A percentile compares a stretch with the other conserved stretches of the same genome.
Conservation (phyloP, 306 rosid species). For the Quercus alba region DNA sequence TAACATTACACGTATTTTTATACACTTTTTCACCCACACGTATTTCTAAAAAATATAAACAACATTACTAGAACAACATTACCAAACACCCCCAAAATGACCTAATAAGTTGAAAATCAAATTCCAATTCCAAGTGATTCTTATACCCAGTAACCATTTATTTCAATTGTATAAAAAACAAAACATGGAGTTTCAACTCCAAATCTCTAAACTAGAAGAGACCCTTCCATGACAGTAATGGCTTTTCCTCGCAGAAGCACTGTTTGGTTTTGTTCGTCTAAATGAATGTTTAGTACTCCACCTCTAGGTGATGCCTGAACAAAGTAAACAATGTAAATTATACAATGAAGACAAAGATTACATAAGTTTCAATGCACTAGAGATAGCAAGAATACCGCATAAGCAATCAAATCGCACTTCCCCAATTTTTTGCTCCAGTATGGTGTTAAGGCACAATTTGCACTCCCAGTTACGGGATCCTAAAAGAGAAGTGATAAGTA, state of each 20-base stretch:
- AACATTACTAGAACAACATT: too few relatives aligned
- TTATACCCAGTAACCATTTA: not conserved
- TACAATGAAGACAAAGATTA: constrained; percentile 1
- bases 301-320: constrained; percentile 77
- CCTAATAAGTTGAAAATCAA: too few relatives aligned
- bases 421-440: constrained; percentile 72
- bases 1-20: too few relatives aligned
- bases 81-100: too few relatives aligned
- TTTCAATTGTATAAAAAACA: not conserved
- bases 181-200: not conserved
- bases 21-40: too few relatives aligned
- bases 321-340: constrained; percentile 2
- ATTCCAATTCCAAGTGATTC: constrained; percentile 16
- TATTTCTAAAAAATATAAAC: too few relatives aligned
- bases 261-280: constrained; percentile 58
- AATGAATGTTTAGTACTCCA: constrained; percentile 53
- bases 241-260: constrained; percentile 73
- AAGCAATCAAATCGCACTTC: constrained; percentile 61
- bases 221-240: constrained; percentile 65
- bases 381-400: constrained; percentile 39
- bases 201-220: constrained; percentile 43
- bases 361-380: not conserved
- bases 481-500: constrained; percentile 4
- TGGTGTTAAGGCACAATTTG: constrained; percentile 63
- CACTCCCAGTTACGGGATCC: constrained; percentile 76